phyloP scores from a whole-genome alignment of 1,139 yeast species.

The Zygoascus sp. region DNA sequence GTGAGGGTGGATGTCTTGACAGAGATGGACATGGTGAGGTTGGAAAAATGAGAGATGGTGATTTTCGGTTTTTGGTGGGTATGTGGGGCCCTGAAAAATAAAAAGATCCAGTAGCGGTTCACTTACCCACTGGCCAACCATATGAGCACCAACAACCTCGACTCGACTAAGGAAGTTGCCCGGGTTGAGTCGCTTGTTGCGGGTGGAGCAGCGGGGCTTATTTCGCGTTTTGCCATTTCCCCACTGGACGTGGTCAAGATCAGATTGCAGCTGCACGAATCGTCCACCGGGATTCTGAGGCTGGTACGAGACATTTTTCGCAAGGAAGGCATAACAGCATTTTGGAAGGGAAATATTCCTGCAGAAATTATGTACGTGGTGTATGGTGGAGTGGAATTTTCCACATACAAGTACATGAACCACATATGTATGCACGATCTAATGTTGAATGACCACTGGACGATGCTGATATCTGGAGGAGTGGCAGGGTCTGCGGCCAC shows the following conservation, averaged over 20 bases:
- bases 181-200: slow-evolving; percentile 47
- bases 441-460: slow-evolving; percentile 38
- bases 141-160: slow-evolving; percentile 27
- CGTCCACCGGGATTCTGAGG: slow-evolving; percentile 31
- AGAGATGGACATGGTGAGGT: neutral
- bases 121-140: neutral
- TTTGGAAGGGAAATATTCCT: slow-evolving; percentile 96
- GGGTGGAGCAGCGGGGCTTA: slow-evolving; percentile 69
- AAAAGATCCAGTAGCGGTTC: neutral
- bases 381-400: slow-evolving; percentile 83
- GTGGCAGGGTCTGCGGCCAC: slow-evolving; percentile 76
- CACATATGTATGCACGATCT: slow-evolving; percentile 39
- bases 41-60: too few relatives aligned
- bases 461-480: slow-evolving; percentile 59
- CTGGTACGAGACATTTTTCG: slow-evolving; percentile 39
- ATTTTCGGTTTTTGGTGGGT: too few relatives aligned
- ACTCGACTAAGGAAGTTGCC: slow-evolving; percentile 30
- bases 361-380: slow-evolving; percentile 80
- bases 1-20: slow-evolving; percentile 35
- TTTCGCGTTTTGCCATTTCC: slow-evolving; percentile 59
- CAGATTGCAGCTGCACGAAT: slow-evolving; percentile 62
- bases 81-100: neutral
- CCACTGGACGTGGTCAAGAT: slow-evolving; percentile 90
- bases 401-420: slow-evolving; percentile 60
- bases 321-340: slow-evolving; percentile 55